Base-by-base conservation (phyloP, 345 rosid species). In the Erysimum cheiranthoides region DNA sequence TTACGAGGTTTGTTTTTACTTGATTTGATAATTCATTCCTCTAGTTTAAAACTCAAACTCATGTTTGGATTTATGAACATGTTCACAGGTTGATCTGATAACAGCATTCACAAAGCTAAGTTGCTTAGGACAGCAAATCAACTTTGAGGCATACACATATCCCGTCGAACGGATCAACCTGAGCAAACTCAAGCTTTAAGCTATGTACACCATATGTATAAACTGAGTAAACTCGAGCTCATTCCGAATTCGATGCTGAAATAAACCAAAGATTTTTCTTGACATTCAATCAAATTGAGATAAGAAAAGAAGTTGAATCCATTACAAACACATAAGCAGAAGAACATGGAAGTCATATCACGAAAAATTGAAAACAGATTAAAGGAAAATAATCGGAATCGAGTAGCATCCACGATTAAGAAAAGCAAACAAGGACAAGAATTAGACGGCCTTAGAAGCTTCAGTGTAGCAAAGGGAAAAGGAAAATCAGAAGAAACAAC, bases 61-160 rank as follows among this genome's bases (percentile, higher is more conserved):
- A 60, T 34, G 11, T 32, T 39, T 40, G 12, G 54, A 6, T 64
- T 32, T 21, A 11, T 32, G 18, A 36, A 47, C 38, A 53, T 62
- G 51, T 68, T 73, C 21, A 9, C 85, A 94, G 98, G 98, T 91
- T 77, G 98, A 94, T 85, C 84, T 94, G 71, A 91, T 93, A 82
- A 94, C 95, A 27, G 83, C 93, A 0, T 70, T 91, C 72, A 91
- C 98, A 17, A 94, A 94, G 79, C 61, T 91, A 61, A 85, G 97
- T 77, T 68, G 79, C 73, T 49, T 94, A 80, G 98, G 98, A 62
- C 97, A 91, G 52, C 85, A 86, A 66, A 91, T 94, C 83, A 86
- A 94, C 58, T 92, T 90, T 21, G 98, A 94, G 77, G 98, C 93
- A 8, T 92, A 92, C 76, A 82, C 97, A 10, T 92, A 89, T 74